Evolutionary conservation across 768 basidiomycete species (phyloP).

Genomic region (Hygrophoropsis aurantiaca): DNA sequence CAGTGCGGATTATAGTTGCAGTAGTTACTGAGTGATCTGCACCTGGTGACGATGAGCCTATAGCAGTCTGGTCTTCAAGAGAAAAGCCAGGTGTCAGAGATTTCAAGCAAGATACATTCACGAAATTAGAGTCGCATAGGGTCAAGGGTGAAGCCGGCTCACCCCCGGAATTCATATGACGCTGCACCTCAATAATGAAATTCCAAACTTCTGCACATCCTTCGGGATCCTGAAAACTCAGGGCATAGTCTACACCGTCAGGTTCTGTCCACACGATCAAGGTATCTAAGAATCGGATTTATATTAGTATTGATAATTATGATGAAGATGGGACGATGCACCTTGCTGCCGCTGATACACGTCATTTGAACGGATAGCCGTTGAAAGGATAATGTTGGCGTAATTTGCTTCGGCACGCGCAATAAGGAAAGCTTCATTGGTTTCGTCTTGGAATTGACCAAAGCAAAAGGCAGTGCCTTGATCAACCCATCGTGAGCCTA

Average conservation of each 20-base stretch:
- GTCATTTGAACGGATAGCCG: conserved; percentile 78
- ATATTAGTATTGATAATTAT: conserved; percentile 8
- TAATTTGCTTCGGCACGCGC: conserved; percentile 80
- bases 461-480: conserved; percentile 96
- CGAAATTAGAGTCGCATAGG: conserved; percentile 6
- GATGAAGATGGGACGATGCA: conserved; percentile 31
- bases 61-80: conserved; percentile 44
- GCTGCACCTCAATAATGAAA: conserved; percentile 90
- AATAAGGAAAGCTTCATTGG: conserved; percentile 76
- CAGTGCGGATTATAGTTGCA: conserved; percentile 64
- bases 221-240: conserved; percentile 95
- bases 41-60: conserved; percentile 63
- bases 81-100: conserved; percentile 10
- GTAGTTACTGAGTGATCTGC: conserved; percentile 61
- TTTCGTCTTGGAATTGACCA: conserved; percentile 78
- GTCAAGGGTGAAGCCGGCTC: conserved; percentile 27
- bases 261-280: conserved; percentile 99
- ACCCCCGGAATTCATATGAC: conserved; percentile 73
- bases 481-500: conserved; percentile 90
- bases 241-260: conserved; percentile 89
- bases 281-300: conserved; percentile 62
- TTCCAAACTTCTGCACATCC: conserved; percentile 98
- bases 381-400: conserved; percentile 71
- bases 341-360: conserved; percentile 89
- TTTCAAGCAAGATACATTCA: conserved; percentile 11